Percentiles rank a stretch among this genome's conserved stretches.
Evolutionary conservation across 2,329 filamentous ascomycete genomes (phyloP).

Genomic region (Scedosporium boydii): DNA sequence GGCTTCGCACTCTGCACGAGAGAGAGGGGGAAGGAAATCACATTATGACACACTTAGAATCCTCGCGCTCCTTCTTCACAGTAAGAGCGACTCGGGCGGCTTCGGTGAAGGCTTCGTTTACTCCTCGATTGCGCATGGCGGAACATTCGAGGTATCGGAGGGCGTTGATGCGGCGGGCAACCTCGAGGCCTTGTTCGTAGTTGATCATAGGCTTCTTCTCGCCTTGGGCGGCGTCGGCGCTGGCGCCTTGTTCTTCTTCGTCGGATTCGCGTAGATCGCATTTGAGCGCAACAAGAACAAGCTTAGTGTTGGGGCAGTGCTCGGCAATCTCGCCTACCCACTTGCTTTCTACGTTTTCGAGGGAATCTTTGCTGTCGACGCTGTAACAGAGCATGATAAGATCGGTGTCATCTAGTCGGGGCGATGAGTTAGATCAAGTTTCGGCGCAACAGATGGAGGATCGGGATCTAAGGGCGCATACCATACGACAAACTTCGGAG

Average conservation of each 20-base stretch:
- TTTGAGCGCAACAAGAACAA: constrained; percentile 92
- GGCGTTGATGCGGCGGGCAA: constrained; percentile 84
- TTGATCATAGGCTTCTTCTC: constrained; percentile 69
- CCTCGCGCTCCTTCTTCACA: constrained; percentile 56
- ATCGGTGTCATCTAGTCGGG: constrained; percentile 65
- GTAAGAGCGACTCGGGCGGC: constrained; percentile 86
- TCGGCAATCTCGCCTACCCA: constrained; percentile 98
- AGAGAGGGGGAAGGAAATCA: constrained; percentile 20
- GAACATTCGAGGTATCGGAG: constrained; percentile 96
- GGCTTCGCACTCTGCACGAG: too few species aligned
- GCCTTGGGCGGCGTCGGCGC: constrained; percentile 24
- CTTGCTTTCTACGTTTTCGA: constrained; percentile 98
- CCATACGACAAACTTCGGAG: constrained; percentile 92
- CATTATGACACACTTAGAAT: constrained; percentile 53
- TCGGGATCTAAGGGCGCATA: constrained; percentile 15
- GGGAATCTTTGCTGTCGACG: constrained; percentile 88
- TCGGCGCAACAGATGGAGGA: not conserved
- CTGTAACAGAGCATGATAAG: constrained; percentile 99
- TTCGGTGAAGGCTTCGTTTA: constrained; percentile 98
- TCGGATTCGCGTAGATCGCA: constrained; percentile 82
- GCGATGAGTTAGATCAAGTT: constrained; percentile 9
- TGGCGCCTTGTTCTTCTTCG: constrained; percentile 52
- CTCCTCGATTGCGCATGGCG: constrained; percentile 93
- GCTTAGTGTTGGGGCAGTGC: constrained; percentile 90
- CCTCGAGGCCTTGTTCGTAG: constrained; percentile 85